A percentile compares a stretch with the other conserved stretches of the same genome.
These are phyloP conservation scores for Citrullus amarus DNA, from an alignment of 306 rosid species.

Conservation along the genomic window DNA sequence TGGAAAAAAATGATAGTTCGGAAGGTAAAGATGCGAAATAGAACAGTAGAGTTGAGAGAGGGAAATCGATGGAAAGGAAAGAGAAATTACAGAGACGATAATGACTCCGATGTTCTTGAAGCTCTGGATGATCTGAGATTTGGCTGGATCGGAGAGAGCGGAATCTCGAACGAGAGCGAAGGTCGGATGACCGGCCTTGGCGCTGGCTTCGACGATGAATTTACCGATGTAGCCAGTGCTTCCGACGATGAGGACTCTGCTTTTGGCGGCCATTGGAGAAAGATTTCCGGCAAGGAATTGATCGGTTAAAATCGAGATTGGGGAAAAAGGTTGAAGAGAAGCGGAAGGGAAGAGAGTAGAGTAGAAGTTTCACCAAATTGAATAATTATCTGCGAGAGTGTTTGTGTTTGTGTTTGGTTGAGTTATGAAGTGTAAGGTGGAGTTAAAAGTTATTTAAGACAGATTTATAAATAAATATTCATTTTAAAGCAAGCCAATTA, in stretches of 20 bases:
- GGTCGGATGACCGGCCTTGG: neutral
- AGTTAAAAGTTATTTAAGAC: too few relatives aligned
- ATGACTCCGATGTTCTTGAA: neutral
- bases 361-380: too few relatives aligned
- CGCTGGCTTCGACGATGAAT: constrained; percentile 1
- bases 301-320: neutral
- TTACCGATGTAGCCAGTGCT: neutral
- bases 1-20: neutral
- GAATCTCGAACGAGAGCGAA: constrained; percentile 1
- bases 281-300: neutral
- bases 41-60: neutral
- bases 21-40: neutral
- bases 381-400: too few relatives aligned
- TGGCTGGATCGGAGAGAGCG: neutral
- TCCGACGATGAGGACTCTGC: neutral
- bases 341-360: neutral
- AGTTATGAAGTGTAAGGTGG: too few relatives aligned
- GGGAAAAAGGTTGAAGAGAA: neutral
- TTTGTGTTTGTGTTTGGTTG: too few relatives aligned
- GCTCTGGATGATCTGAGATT: neutral
- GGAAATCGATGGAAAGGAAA: neutral
- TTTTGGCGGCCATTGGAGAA: neutral
- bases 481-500: too few relatives aligned
- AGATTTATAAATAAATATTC: too few relatives aligned
- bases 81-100: neutral